Percentiles rank a stretch among this genome's conserved stretches.
phyloP scores from a whole-genome alignment of 2,329 filamentous ascomycete genomes.

The Aspergillus uvarum region DNA sequence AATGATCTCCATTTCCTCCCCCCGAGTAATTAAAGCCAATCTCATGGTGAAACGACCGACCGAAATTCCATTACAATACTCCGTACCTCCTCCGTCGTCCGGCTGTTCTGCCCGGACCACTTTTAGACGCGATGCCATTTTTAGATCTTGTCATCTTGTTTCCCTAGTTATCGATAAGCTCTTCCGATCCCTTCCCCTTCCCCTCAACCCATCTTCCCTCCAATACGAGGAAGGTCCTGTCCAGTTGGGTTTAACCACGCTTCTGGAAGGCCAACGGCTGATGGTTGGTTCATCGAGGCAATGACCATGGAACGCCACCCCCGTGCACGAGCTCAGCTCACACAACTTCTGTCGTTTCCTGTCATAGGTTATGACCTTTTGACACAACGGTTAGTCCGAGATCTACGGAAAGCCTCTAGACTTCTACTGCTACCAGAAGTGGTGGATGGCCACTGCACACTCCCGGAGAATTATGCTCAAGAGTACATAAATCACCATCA shows the following conservation, averaged over 20 bases:
- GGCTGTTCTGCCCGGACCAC: not conserved
- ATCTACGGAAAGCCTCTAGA: too few species aligned
- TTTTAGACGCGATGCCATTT: conserved; percentile 6
- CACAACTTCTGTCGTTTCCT: too few species aligned
- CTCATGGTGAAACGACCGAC: conserved; percentile 7
- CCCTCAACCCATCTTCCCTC: not conserved
- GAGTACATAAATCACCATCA: too few species aligned
- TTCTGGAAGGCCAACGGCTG: not conserved
- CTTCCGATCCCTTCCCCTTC: not conserved
- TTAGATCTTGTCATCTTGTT: conserved; percentile 6
- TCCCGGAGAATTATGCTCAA: too few species aligned
- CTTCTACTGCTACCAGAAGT: too few species aligned
- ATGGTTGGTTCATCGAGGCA: not conserved
- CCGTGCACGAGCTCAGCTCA: not conserved
- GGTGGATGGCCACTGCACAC: too few species aligned
- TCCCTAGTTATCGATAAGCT: not conserved
- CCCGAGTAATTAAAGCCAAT: conserved; percentile 7
- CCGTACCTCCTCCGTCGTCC: not conserved
- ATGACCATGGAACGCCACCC: not conserved
- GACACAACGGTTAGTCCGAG: not conserved
- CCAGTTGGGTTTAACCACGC: not conserved
- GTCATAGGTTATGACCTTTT: not conserved
- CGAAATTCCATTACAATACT: not conserved
- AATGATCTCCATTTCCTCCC: conserved; percentile 5
- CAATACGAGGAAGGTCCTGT: not conserved